A percentile compares a stretch with the other conserved stretches of the same genome.
These are phyloP conservation scores for Gossypium anomalum DNA, from an alignment of 345 rosid species.

Conservation along the genomic window DNA sequence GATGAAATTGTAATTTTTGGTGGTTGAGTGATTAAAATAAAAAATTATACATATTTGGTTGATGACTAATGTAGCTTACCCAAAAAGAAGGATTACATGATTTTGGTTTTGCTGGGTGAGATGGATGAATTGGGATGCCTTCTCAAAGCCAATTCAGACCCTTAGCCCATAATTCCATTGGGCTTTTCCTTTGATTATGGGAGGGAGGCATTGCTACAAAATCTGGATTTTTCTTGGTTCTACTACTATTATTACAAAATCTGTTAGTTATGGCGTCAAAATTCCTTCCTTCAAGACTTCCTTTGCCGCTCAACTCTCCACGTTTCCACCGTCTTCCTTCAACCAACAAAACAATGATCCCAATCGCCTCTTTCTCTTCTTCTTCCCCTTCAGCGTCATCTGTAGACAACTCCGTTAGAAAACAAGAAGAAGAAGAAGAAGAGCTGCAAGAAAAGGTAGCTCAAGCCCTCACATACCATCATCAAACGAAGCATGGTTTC, in stretches of 20 bases:
- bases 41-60: too few relatives aligned
- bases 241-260: background rate
- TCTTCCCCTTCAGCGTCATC: slow-evolving; percentile 13
- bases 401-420: slow-evolving; percentile 9
- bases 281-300: slow-evolving; percentile 2
- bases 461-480: slow-evolving; percentile 60
- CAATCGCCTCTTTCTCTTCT: slow-evolving; percentile 24
- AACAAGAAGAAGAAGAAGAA: slow-evolving; percentile 14
- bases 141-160: background rate
- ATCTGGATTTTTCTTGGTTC: background rate
- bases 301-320: slow-evolving; percentile 7
- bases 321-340: slow-evolving; percentile 19
- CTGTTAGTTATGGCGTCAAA: background rate
- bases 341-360: slow-evolving; percentile 19
- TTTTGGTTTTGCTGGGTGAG: too few relatives aligned
- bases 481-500: slow-evolving; percentile 72
- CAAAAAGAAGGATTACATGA: too few relatives aligned
- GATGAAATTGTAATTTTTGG: too few relatives aligned
- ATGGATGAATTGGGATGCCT: too few relatives aligned
- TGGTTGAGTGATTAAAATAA: too few relatives aligned
- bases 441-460: slow-evolving; percentile 28
- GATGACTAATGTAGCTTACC: too few relatives aligned
- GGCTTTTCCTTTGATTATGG: background rate
- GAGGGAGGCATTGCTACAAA: background rate
- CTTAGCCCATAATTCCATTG: background rate